Evolutionary conservation across 2,329 filamentous ascomycete species (phyloP).

Genomic region (Cladosporium sphaerospermum): DNA sequence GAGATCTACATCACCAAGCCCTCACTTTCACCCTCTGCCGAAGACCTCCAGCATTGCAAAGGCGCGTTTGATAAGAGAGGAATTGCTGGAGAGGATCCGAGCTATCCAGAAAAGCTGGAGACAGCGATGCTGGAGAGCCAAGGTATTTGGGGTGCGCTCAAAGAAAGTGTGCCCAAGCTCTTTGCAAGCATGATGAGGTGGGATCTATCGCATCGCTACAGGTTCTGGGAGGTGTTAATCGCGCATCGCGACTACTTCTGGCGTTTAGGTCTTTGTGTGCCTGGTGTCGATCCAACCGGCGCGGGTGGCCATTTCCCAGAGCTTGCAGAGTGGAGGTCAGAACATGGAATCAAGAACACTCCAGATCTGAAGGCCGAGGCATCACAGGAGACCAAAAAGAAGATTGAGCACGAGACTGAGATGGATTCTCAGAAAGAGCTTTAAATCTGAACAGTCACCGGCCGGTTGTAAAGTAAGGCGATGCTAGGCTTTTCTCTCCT

Average conservation of each 20-base stretch:
- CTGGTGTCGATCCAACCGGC: slow-evolving; percentile 37
- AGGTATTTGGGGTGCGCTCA: background rate
- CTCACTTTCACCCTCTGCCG: slow-evolving; percentile 59
- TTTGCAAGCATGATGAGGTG: slow-evolving; percentile 9
- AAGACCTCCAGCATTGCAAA: slow-evolving; percentile 62
- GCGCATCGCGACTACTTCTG: slow-evolving; percentile 96
- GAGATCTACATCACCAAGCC: slow-evolving; percentile 79
- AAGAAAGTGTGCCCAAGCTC: slow-evolving; percentile 35
- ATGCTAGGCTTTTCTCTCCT: too few relatives aligned
- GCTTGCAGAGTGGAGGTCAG: background rate
- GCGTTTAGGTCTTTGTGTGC: slow-evolving; percentile 82
- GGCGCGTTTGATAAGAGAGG: slow-evolving; percentile 67
- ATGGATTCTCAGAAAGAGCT: background rate
- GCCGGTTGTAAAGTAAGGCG: too few relatives aligned
- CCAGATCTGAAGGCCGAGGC: background rate
- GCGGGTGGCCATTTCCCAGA: slow-evolving; percentile 14
- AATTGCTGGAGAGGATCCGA: slow-evolving; percentile 55
- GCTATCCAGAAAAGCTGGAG: slow-evolving; percentile 11
- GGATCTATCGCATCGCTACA: slow-evolving; percentile 43
- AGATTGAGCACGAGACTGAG: background rate
- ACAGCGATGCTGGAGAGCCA: background rate
- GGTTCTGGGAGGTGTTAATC: slow-evolving; percentile 88
- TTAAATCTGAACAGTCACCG: background rate
- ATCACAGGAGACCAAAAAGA: background rate
- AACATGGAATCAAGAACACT: background rate